phyloP scores from a whole-genome alignment of 75 land plant genomes.

The Azolla pinnata region DNA sequence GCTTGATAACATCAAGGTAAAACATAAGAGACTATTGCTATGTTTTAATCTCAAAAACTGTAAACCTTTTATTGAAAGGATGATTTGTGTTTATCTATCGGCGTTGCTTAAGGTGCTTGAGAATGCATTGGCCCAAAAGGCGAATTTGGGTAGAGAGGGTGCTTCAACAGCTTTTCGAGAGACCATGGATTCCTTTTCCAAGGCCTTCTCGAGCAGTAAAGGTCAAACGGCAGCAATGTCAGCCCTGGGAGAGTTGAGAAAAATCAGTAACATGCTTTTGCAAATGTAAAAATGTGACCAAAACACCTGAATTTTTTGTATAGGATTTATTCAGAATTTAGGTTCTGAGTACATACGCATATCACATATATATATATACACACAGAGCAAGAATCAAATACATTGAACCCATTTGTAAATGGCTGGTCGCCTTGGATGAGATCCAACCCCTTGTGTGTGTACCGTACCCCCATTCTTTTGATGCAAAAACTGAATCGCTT shows the following conservation, averaged over 20 bases:
- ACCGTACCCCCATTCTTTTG: no score
- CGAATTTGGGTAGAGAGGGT: slow-evolving; percentile 14
- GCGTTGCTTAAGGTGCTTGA: slow-evolving; percentile 52
- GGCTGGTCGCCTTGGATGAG: no score
- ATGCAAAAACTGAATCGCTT: no score
- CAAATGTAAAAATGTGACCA: slow-evolving; percentile 51
- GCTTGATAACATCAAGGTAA: slow-evolving; percentile 92
- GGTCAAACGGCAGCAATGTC: slow-evolving; percentile 65
- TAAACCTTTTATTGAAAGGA: neutral
- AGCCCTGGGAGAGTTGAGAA: slow-evolving; percentile 77
- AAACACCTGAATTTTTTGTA: neutral
- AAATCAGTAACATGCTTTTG: slow-evolving; percentile 69
- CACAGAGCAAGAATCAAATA: no score
- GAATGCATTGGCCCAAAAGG: slow-evolving; percentile 43
- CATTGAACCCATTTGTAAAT: no score
- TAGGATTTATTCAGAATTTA: no score
- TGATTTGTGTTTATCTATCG: neutral
- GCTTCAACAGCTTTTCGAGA: slow-evolving; percentile 23
- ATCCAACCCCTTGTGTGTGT: no score
- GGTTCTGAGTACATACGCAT: no score
- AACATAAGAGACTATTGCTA: neutral
- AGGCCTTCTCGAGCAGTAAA: slow-evolving; percentile 40
- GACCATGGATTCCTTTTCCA: slow-evolving; percentile 28
- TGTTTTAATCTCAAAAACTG: neutral
- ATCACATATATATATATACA: no score